Evolutionary conservation across 768 basidiomycete species (phyloP), one percentile per base, ranked within the genome.

Genomic region (Amanita pallidorosea): DNA sequence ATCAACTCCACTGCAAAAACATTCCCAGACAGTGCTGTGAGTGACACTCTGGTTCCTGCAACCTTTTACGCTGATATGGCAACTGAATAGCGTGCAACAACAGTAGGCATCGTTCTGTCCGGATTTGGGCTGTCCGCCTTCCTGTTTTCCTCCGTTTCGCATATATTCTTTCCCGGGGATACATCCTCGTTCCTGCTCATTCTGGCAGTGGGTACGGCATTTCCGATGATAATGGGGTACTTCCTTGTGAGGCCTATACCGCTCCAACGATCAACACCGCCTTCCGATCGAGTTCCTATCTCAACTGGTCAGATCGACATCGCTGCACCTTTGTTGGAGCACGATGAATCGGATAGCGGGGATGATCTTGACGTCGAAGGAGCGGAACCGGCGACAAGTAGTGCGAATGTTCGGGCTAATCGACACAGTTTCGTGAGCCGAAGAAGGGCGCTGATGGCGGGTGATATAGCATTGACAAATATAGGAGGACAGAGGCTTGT

Each of bases 41-140:
- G 83, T 67, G 7, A 37, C 47, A 17, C 13, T 11, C 22, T 46
- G n/a, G 5, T n/a, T 15, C 29, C 6, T 40, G 7, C 27, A 5
- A 33, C 13, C 2, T n/a, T 4, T 44, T 20, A 42, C 45, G n/a
- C 40, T 36, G 37, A 18, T 15, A 29, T n/a, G 33, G 43, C 49
- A 47, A 44, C 35, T 49, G 50, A 29, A n/a, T 49, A 89, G 85
- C 75, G 90, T 17, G 90, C 83, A 9, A 81, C 81, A 0, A 77
- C 81, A 7, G 88, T 85, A 0, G 84, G 85, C 2, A 62, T 90
- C 7, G 90, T 93, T 31, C 65, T 92, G 17, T 88, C 89, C 0
- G 92, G 89, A 29, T 92, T 89, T 55, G 92, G 93, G 0, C 77
- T 97, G 13, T 92, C 89, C 0, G 93, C 93, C 0, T 95, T 95